A percentile compares a stretch with the other conserved stretches of the same genome.
phyloP scores from a whole-genome alignment of 352 stramenopile genomes.

The Phytophthora macrochlamydospora region DNA sequence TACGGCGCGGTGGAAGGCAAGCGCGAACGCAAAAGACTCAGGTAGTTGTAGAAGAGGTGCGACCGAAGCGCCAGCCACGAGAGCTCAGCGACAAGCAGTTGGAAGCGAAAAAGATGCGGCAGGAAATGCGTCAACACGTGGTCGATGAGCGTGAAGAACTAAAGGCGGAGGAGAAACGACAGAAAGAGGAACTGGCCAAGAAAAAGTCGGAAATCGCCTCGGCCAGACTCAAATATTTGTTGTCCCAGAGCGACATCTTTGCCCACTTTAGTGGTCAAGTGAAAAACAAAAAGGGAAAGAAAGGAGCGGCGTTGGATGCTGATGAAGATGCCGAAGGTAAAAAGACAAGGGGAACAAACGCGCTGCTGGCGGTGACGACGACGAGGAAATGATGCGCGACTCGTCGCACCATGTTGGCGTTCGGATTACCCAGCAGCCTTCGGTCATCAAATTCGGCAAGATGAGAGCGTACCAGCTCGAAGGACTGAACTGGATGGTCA shows the following conservation, averaged over 20 bases:
- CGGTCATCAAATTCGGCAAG: slow-evolving; percentile 90
- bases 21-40: slow-evolving; percentile 77
- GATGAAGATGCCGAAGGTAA: slow-evolving; percentile 58
- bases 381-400: slow-evolving; percentile 75
- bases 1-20: slow-evolving; percentile 78
- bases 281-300: slow-evolving; percentile 46
- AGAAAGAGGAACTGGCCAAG: slow-evolving; percentile 80
- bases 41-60: slow-evolving; percentile 42
- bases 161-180: slow-evolving; percentile 70
- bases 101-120: slow-evolving; percentile 65
- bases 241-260: slow-evolving; percentile 98
- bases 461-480: slow-evolving; percentile 99
- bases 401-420: slow-evolving; percentile 82
- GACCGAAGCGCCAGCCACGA: slow-evolving; percentile 45
- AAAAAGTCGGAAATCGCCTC: slow-evolving; percentile 85
- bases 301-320: slow-evolving; percentile 30
- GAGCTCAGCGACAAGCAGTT: slow-evolving; percentile 73
- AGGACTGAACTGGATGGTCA: slow-evolving; percentile 99
- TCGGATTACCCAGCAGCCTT: slow-evolving; percentile 91
- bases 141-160: slow-evolving; percentile 73
- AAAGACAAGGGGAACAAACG: slow-evolving; percentile 88
- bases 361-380: slow-evolving; percentile 83
- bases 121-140: slow-evolving; percentile 82
- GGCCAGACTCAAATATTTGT: slow-evolving; percentile 92
- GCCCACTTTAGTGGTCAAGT: slow-evolving; percentile 95